These are phyloP conservation scores for Vitis labrusca DNA, from an alignment of 164 flowering plant species.

Conservation along the genomic window DNA sequence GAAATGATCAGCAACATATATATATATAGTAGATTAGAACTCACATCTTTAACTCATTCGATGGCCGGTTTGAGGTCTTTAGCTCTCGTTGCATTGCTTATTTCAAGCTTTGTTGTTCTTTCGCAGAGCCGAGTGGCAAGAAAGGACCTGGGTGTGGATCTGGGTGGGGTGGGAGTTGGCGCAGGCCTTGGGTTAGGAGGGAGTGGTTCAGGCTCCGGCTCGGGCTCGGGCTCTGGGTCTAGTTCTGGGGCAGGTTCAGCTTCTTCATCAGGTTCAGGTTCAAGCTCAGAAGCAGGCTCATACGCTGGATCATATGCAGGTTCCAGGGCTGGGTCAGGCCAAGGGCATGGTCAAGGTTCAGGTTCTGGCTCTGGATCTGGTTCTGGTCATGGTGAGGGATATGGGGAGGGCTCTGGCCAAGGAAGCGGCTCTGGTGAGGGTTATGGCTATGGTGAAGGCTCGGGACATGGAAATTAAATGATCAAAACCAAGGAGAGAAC, in stretches of 20 bases:
- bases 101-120: constrained; percentile 6
- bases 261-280: constrained; percentile 11
- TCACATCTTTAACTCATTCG: not conserved
- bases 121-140: constrained; percentile 38
- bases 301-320: constrained; percentile 29
- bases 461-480: too few relatives aligned
- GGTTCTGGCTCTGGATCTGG: not conserved
- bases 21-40: too few relatives aligned
- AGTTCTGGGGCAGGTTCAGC: constrained; percentile 6
- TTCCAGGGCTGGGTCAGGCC: constrained; percentile 20
- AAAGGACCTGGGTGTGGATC: constrained; percentile 34
- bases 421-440: constrained; percentile 8
- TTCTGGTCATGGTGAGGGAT: not conserved
- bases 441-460: constrained; percentile 2
- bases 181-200: constrained; percentile 22
- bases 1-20: too few relatives aligned
- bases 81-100: constrained; percentile 16
- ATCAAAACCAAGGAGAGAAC: too few relatives aligned
- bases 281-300: constrained; percentile 31
- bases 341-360: constrained; percentile 10
- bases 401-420: constrained; percentile 8
- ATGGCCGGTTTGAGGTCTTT: constrained; percentile 7
- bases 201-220: constrained; percentile 18
- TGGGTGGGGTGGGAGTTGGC: constrained; percentile 15
- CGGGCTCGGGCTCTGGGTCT: constrained; percentile 13